Base-by-base conservation (phyloP, 495 filamentous ascomycete genomes). In the Cercophora sp. region DNA sequence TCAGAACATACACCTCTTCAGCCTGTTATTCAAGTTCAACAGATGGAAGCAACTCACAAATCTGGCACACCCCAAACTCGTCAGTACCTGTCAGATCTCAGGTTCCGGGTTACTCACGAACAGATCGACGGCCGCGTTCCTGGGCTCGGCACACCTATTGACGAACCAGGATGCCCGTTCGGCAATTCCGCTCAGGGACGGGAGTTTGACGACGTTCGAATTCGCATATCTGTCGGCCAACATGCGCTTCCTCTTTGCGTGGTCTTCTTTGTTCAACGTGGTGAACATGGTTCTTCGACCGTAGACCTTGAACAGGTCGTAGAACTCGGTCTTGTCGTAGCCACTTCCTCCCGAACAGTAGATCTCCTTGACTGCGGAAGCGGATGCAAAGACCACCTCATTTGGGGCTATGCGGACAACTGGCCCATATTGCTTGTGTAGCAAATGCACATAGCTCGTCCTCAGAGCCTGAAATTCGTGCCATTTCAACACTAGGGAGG, bases 311-410 rank as follows among this genome's bases (percentile, higher is more conserved):
- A 87, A 87, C 8, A 85, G 60, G 34, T 78, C 72, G 66, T 86
- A 87, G 48, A 82, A 83, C 55, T 83, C 80, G 0, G 82, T 86
- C 68, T 86, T 86, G 48, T 85, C 78, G 55, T 83, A 86, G 6
- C 83, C 83, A 56, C 82, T 85, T 0, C 83, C 83, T 1, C 79
- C 79, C 0, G 78, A 80, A 24, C 75, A 72, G 62, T 86, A 86
- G 18, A 86, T 86, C 61, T 85, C 81, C 52, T 79, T 83, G n/a
- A 85, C 70, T 0, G 78, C 82, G 16, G 74, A 68, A 1, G 77
- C 53, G 2, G 75, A 78, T 0, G 78, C 76, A 49, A 87, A 85
- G 0, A 78, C 79, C 8, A 85, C 75, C 62, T 86, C 83, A 53
- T 79, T 79, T 0, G 82, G 82, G 3, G 73, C 73, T 11, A 85